These are phyloP conservation scores for Coemansia sp. DNA, from an alignment of 192 early-diverging fungal genomes.

Conservation along the genomic window DNA sequence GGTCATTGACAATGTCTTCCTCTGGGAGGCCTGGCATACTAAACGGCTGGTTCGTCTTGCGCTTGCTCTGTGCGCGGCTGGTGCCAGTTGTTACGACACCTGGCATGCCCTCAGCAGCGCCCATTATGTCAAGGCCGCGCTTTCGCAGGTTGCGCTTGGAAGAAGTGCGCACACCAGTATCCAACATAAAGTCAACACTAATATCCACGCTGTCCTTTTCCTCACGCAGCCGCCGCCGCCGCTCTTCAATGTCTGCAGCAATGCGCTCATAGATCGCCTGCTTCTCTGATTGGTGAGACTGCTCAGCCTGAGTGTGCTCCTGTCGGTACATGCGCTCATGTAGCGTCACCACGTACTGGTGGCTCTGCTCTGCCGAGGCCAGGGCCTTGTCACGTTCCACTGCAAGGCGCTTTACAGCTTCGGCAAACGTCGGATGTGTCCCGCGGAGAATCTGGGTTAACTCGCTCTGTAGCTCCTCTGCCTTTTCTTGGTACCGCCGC, in stretches of 20 bases:
- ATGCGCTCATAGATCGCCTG: constrained; percentile 74
- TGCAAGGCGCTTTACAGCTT: constrained; percentile 62
- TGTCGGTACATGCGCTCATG: constrained; percentile 32
- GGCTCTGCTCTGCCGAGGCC: constrained; percentile 61
- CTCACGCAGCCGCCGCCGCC: constrained; percentile 71
- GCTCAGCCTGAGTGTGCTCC: constrained; percentile 55
- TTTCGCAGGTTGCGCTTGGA: constrained; percentile 62
- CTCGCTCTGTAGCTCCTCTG: constrained; percentile 47
- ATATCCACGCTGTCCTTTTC: constrained; percentile 85
- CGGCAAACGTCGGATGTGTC: constrained; percentile 67
- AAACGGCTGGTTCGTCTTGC: constrained; percentile 43
- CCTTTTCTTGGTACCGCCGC: constrained; percentile 44
- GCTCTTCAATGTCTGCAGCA: constrained; percentile 72
- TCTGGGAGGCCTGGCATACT: constrained; percentile 38
- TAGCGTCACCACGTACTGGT: constrained; percentile 39
- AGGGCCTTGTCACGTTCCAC: constrained; percentile 70
- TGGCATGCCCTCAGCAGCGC: constrained; percentile 15
- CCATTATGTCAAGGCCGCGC: constrained; percentile 54
- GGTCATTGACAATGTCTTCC: constrained; percentile 44
- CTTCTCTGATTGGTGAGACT: constrained; percentile 69
- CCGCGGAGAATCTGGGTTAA: constrained; percentile 54
- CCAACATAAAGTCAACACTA: constrained; percentile 57
- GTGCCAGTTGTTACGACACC: background rate
- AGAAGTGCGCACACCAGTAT: constrained; percentile 37
- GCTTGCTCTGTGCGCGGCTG: constrained; percentile 42